phyloP scores from a whole-genome alignment of 805 yeast genomes.

The Kluyveromyces siamensis region DNA sequence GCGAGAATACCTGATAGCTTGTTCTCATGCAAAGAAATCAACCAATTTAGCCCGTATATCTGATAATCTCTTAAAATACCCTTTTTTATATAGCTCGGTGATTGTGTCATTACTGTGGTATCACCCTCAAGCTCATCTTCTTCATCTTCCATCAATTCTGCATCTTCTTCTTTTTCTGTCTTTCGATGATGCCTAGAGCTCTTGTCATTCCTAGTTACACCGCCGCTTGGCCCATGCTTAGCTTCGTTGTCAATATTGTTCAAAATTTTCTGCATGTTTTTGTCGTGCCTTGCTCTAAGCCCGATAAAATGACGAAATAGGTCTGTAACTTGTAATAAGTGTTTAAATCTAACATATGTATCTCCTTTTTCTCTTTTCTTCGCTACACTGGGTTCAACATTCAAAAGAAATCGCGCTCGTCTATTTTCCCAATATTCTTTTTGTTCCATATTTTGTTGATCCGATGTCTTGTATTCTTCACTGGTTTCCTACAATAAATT shows the following conservation, averaged over 20 bases:
- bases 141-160: conserved; percentile 79
- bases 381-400: conserved; percentile 49
- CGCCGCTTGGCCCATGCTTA: conserved; percentile 27
- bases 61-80: conserved; percentile 88
- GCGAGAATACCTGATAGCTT: conserved; percentile 88
- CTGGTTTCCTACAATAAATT: neutral
- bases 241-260: conserved; percentile 45
- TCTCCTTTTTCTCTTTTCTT: conserved; percentile 50
- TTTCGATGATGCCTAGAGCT: conserved; percentile 56
- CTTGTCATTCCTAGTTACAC: conserved; percentile 13
- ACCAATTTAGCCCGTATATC: conserved; percentile 92
- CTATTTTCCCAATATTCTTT: conserved; percentile 32
- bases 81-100: conserved; percentile 62
- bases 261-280: conserved; percentile 52
- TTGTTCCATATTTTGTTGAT: neutral
- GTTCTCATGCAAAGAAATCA: conserved; percentile 80
- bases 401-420: conserved; percentile 39
- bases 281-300: conserved; percentile 70
- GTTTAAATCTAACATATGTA: conserved; percentile 69
- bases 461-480: neutral
- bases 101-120: conserved; percentile 70
- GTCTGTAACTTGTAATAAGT: conserved; percentile 73
- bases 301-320: conserved; percentile 83
- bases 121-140: conserved; percentile 44
- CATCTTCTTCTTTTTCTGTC: conserved; percentile 93